These are phyloP conservation scores for Phialophora chinensis DNA, from an alignment of 2,329 filamentous ascomycete genomes.

Conservation along the genomic window DNA sequence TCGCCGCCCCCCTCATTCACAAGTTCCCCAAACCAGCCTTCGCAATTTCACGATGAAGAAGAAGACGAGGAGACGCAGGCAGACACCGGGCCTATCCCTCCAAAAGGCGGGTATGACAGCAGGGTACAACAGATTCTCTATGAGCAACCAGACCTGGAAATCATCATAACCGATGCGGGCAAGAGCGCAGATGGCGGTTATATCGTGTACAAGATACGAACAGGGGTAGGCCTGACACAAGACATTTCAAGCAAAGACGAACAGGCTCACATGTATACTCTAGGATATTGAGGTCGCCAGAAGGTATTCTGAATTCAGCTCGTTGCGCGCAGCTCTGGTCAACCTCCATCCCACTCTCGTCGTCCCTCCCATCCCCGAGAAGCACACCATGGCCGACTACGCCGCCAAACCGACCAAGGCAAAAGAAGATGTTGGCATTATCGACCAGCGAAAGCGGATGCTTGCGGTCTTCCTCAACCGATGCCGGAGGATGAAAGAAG, in stretches of 20 bases:
- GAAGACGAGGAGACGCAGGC: constrained; percentile 51
- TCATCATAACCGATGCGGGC: constrained; percentile 91
- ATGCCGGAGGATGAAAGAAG: constrained; percentile 88
- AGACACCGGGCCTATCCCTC: constrained; percentile 60
- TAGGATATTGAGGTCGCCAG: constrained; percentile 94
- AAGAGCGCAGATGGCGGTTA: constrained; percentile 93
- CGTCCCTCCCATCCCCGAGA: constrained; percentile 96
- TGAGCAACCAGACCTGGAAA: constrained; percentile 87
- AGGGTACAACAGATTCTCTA: constrained; percentile 97
- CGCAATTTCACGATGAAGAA: constrained; percentile 66
- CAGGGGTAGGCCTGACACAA: constrained; percentile 69
- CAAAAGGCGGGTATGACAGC: constrained; percentile 89
- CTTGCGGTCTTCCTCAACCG: constrained; percentile 92
- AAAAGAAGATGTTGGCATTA: constrained; percentile 96
- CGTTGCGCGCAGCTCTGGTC: constrained; percentile 84
- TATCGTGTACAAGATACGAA: constrained; percentile 96
- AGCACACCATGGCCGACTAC: constrained; percentile 98
- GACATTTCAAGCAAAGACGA: not conserved
- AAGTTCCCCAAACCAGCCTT: constrained; percentile 70
- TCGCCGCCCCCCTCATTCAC: constrained; percentile 73
- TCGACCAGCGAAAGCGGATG: constrained; percentile 96
- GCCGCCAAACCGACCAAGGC: constrained; percentile 97
- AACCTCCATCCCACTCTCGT: constrained; percentile 93
- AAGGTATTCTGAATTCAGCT: constrained; percentile 95
- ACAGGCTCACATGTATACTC: not conserved